Percentiles rank a stretch among this genome's conserved stretches.
Evolutionary conservation across 2,329 filamentous ascomycete genomes (phyloP).

Genomic region (Trichoderma polysporum): DNA sequence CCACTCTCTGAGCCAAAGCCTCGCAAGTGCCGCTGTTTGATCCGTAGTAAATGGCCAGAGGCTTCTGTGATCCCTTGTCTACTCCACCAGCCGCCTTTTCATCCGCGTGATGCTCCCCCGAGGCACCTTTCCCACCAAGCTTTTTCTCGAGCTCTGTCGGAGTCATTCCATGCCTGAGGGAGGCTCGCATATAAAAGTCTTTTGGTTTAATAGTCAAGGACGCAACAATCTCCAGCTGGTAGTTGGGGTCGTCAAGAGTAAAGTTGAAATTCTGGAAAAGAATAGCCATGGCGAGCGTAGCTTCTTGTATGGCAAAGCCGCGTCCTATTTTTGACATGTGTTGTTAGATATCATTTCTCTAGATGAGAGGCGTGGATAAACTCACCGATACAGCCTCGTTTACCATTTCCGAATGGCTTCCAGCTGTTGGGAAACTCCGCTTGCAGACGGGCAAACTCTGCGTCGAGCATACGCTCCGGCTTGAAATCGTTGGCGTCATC

Average conservation of each 20-base stretch:
- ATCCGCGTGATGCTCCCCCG: constrained; percentile 17
- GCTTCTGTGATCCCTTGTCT: constrained; percentile 34
- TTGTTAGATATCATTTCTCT: neutral
- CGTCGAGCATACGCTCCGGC: constrained; percentile 71
- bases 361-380: neutral
- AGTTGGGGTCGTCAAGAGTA: constrained; percentile 58
- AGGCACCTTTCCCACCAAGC: constrained; percentile 37
- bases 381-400: constrained; percentile 66
- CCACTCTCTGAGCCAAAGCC: constrained; percentile 62
- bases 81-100: neutral
- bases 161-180: constrained; percentile 49
- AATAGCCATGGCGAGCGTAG: constrained; percentile 59
- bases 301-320: constrained; percentile 74
- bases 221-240: constrained; percentile 54
- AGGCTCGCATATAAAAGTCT: constrained; percentile 61
- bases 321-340: constrained; percentile 30
- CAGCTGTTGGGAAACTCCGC: constrained; percentile 62
- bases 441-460: constrained; percentile 60
- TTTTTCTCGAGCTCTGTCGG: constrained; percentile 48
- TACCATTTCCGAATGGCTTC: constrained; percentile 75
- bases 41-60: constrained; percentile 68
- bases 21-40: constrained; percentile 76
- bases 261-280: constrained; percentile 73
- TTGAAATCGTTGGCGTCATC: constrained; percentile 64
- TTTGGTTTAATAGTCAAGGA: constrained; percentile 64